phyloP scores from a whole-genome alignment of 306 rosid species.

The Luffa acutangula region DNA sequence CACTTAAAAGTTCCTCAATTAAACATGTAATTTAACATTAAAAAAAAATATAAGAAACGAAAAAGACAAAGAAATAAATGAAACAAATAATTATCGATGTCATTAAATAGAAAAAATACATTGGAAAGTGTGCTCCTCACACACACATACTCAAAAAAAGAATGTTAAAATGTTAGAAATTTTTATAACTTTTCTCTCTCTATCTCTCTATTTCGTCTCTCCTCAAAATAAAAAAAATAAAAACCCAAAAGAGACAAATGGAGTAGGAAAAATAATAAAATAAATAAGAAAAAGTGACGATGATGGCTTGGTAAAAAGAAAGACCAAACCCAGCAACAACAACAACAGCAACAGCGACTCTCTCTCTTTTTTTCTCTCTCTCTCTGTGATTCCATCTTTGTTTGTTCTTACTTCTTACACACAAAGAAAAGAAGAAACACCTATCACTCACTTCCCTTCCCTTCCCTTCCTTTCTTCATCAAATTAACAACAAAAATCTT shows the following conservation, averaged over 20 bases:
- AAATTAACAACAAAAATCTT: too few species aligned
- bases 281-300: not conserved
- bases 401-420: not conserved
- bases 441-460: not conserved
- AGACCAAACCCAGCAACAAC: not conserved
- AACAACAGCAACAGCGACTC: slow-evolving; percentile 1
- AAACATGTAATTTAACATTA: not conserved
- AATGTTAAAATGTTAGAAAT: not conserved
- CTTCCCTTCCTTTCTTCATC: not conserved
- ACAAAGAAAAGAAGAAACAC: too few species aligned
- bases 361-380: not conserved
- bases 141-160: not conserved
- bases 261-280: not conserved
- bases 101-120: slow-evolving; percentile 1
- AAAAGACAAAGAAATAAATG: not conserved
- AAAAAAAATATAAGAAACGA: not conserved
- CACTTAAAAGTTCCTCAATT: too few species aligned
- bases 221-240: not conserved
- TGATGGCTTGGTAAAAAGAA: not conserved
- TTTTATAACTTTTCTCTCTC: not conserved
- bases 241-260: slow-evolving; percentile 6
- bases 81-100: not conserved
- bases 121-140: not conserved
- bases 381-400: not conserved
- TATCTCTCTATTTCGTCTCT: not conserved